Conservation (phyloP, 352 stramenopile species). For the Phytophthora cajani region DNA sequence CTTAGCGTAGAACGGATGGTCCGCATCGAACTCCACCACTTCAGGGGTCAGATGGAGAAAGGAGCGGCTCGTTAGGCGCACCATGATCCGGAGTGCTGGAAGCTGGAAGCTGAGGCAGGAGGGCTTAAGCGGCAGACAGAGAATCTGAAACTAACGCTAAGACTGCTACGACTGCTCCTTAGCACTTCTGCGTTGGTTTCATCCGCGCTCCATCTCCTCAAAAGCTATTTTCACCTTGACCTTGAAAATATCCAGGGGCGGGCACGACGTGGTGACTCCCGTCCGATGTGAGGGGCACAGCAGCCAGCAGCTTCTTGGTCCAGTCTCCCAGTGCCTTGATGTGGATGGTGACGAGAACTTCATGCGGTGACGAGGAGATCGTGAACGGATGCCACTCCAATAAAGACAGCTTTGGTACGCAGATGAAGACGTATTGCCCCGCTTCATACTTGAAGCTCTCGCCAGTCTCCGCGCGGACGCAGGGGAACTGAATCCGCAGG, state of each 20-base stretch:
- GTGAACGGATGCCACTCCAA: constrained; percentile 89
- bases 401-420: constrained; percentile 56
- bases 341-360: constrained; percentile 61
- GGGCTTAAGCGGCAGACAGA: background rate
- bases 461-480: constrained; percentile 29
- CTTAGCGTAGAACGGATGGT: constrained; percentile 8
- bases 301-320: constrained; percentile 48
- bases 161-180: constrained; percentile 6
- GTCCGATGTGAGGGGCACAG: constrained; percentile 3
- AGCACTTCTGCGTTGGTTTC: background rate
- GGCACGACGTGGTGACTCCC: background rate
- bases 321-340: constrained; percentile 64
- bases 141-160: constrained; percentile 16
- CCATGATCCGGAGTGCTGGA: background rate
- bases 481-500: constrained; percentile 44
- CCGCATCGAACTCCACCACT: background rate
- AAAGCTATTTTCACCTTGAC: too few species aligned
- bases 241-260: too few species aligned
- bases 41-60: constrained; percentile 10
- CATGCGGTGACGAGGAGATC: constrained; percentile 65
- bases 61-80: too few species aligned
- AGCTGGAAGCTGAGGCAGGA: constrained; percentile 6
- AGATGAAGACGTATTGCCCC: constrained; percentile 78
- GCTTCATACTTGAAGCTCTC: constrained; percentile 41
- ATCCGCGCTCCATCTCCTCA: too few species aligned